Conservation (phyloP, 495 filamentous ascomycete genomes). For the Neurospora sp. region DNA sequence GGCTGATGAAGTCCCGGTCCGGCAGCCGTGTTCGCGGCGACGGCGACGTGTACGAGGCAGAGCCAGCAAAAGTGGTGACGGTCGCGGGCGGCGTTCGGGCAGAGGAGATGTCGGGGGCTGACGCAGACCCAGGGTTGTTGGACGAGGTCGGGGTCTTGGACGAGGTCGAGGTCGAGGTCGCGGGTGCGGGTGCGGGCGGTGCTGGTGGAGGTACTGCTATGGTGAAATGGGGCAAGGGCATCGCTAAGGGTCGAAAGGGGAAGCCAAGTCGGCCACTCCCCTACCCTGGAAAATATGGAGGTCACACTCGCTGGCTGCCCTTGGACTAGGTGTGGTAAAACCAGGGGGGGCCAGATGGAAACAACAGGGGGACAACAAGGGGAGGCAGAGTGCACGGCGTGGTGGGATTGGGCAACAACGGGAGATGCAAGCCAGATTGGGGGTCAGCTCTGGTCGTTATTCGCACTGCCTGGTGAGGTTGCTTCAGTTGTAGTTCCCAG, state of each 20-base stretch:
- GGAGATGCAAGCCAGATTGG: background rate
- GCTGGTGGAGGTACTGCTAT: constrained; percentile 2
- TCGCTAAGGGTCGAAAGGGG: constrained; percentile 6
- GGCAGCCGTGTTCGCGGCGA: constrained; percentile 9
- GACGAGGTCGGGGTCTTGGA: background rate
- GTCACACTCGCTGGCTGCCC: background rate
- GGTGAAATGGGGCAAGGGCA: constrained; percentile 21
- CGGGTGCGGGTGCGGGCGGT: background rate
- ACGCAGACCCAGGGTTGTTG: background rate
- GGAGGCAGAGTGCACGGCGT: background rate
- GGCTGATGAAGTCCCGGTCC: constrained; percentile 4
- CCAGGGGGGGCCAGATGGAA: background rate
- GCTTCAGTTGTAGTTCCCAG: background rate
- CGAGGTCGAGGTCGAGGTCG: constrained; percentile 12
- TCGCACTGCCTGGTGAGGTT: background rate
- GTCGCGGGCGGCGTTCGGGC: constrained; percentile 7
- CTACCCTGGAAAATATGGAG: background rate
- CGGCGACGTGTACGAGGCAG: constrained; percentile 9
- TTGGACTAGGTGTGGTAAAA: background rate
- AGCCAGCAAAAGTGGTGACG: constrained; percentile 1
- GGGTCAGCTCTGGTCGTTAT: background rate
- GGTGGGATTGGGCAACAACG: background rate
- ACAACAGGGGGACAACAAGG: background rate
- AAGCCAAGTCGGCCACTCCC: background rate
- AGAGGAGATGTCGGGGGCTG: constrained; percentile 1